phyloP scores from a whole-genome alignment of 208 protist species.

The Leishmania tarentolae region DNA sequence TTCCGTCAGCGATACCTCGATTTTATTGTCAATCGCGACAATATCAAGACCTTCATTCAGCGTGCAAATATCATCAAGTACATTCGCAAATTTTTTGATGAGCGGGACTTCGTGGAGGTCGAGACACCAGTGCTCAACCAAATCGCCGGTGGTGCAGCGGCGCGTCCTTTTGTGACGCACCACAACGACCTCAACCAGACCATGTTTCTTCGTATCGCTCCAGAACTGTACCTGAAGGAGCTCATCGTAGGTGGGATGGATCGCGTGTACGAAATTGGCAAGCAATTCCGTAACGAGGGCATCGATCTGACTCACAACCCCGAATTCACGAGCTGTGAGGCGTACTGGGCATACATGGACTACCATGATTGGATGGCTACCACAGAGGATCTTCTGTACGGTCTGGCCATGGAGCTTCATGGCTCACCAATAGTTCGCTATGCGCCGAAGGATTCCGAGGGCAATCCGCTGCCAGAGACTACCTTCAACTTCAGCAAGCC shows the following conservation, averaged over 20 bases:
- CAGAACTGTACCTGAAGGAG: constrained; percentile 99
- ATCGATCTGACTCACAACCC: constrained; percentile 99
- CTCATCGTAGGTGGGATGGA: constrained; percentile 99
- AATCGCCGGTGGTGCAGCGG: constrained; percentile 98
- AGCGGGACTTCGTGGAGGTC: constrained; percentile 97
- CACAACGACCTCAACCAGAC: constrained; percentile 99
- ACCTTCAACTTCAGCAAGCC: constrained; percentile 99
- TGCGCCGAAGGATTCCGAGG: constrained; percentile 91
- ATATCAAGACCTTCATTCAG: constrained; percentile 94
- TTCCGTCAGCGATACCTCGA: constrained; percentile 99
- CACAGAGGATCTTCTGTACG: constrained; percentile 96
- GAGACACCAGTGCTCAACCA: constrained; percentile 99
- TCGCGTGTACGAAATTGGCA: constrained; percentile 99
- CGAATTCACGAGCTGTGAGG: constrained; percentile 99
- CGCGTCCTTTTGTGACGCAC: constrained; percentile 99
- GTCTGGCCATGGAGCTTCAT: constrained; percentile 95
- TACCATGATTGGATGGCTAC: constrained; percentile 99
- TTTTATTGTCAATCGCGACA: constrained; percentile 97
- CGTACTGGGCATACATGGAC: constrained; percentile 99
- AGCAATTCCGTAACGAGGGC: constrained; percentile 99
- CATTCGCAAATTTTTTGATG: constrained; percentile 98
- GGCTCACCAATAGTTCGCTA: constrained; percentile 95
- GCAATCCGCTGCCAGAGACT: constrained; percentile 68
- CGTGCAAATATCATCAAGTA: constrained; percentile 97
- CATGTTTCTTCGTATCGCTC: constrained; percentile 99